Evolutionary conservation across 257 asterid species (phyloP).

Genomic region (Lycium ferocissimum): DNA sequence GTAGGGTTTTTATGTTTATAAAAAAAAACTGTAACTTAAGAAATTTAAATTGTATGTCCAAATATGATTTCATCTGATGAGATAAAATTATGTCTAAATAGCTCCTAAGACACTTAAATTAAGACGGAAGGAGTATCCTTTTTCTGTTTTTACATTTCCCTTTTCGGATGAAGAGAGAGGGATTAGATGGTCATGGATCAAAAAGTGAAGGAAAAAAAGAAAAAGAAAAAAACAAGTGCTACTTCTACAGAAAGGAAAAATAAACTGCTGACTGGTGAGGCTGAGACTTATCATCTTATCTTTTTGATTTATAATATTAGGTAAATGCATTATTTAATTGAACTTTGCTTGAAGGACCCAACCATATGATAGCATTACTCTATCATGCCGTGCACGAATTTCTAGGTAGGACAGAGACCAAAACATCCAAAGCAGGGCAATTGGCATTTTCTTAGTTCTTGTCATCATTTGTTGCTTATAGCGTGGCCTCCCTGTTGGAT

Average conservation of each 20-base stretch:
- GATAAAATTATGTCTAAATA: too few species aligned
- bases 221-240: not conserved
- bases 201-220: not conserved
- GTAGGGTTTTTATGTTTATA: too few species aligned
- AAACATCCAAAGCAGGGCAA: conserved; percentile 11
- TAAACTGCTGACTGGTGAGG: not conserved
- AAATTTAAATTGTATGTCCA: too few species aligned
- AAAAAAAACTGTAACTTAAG: too few species aligned
- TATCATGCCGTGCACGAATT: conserved; percentile 9
- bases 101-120: too few species aligned
- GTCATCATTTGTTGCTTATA: conserved; percentile 21
- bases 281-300: not conserved
- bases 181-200: not conserved
- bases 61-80: too few species aligned
- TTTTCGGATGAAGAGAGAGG: not conserved
- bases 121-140: not conserved
- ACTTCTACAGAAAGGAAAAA: not conserved
- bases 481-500: conserved; percentile 1
- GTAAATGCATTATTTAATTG: not conserved
- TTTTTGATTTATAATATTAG: not conserved
- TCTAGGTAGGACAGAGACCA: not conserved
- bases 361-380: conserved; percentile 7
- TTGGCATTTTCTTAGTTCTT: conserved; percentile 26
- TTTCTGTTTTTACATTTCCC: not conserved
- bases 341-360: not conserved